These are phyloP conservation scores for Citrus medica DNA, from an alignment of 345 rosid genomes.

Conservation along the genomic window DNA sequence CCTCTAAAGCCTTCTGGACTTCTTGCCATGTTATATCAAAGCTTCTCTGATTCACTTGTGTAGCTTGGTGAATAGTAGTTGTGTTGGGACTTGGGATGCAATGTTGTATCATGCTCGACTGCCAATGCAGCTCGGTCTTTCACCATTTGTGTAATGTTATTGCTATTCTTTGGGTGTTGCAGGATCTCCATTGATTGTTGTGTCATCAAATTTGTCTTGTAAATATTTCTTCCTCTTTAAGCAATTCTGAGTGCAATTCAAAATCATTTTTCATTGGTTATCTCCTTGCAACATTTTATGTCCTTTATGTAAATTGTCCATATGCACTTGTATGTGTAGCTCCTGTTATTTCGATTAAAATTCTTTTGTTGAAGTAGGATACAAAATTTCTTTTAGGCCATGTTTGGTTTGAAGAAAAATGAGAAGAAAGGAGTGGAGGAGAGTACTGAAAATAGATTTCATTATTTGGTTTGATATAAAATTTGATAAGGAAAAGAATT, in stretches of 20 bases:
- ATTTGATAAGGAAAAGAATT: too few relatives aligned
- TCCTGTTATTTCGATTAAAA: too few relatives aligned
- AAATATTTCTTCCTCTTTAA: slow-evolving; percentile 23
- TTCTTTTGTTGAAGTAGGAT: too few relatives aligned
- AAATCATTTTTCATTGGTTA: slow-evolving; percentile 14
- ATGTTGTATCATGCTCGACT: slow-evolving; percentile 22
- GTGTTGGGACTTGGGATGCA: slow-evolving; percentile 12
- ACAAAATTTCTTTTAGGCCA: too few relatives aligned
- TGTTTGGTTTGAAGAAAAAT: too few relatives aligned
- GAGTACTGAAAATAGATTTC: too few relatives aligned
- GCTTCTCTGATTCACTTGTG: slow-evolving; percentile 49
- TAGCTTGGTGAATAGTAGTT: background rate
- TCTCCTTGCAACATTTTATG: background rate
- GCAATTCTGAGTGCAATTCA: slow-evolving; percentile 28
- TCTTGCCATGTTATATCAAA: slow-evolving; percentile 82
- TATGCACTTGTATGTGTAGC: background rate
- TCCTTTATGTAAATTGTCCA: background rate
- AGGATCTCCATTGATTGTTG: slow-evolving; percentile 21
- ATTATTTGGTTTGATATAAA: too few relatives aligned
- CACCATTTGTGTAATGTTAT: slow-evolving; percentile 19
- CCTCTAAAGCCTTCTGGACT: slow-evolving; percentile 86
- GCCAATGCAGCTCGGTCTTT: slow-evolving; percentile 26
- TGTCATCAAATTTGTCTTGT: slow-evolving; percentile 25
- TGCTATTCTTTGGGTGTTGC: slow-evolving; percentile 32
- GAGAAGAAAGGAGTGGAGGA: too few relatives aligned